Evolutionary conservation across 306 rosid genomes (phyloP).

Genomic region (Argentina anserina): DNA sequence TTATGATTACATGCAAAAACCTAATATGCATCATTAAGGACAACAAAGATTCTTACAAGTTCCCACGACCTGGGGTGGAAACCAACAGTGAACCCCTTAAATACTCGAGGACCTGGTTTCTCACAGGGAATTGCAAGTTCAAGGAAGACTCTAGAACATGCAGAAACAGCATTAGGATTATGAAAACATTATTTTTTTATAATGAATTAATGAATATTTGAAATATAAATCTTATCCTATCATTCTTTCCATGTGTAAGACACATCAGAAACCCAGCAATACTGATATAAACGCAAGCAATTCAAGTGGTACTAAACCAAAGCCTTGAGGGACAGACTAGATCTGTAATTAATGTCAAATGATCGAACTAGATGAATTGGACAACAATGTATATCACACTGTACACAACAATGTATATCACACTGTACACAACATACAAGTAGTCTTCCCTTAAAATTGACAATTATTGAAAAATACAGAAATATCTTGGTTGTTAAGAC

Average conservation of each 20-base stretch:
- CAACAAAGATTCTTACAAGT: conserved; percentile 54
- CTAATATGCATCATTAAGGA: conserved; percentile 17
- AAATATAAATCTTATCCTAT: background rate
- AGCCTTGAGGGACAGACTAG: background rate
- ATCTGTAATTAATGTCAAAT: background rate
- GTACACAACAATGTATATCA: background rate
- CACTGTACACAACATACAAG: background rate
- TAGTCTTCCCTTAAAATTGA: background rate
- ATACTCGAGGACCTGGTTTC: conserved; percentile 69
- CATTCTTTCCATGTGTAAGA: background rate
- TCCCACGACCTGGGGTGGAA: conserved; percentile 98
- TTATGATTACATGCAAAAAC: conserved; percentile 11
- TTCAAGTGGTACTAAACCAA: background rate
- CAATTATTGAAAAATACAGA: background rate
- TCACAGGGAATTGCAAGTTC: conserved; percentile 80
- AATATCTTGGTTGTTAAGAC: background rate
- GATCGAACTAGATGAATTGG: background rate
- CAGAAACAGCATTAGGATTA: conserved; percentile 28
- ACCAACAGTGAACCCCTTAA: conserved; percentile 90
- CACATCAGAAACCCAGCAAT: background rate
- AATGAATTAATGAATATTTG: too few species aligned
- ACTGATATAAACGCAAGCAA: background rate
- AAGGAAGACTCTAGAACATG: conserved; percentile 58
- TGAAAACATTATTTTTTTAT: conserved; percentile 10
- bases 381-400: background rate